Percentiles rank a stretch among this genome's conserved stretches.
Conservation (phyloP, 805 yeast species). For the Wickerhamiella hasegawae region DNA sequence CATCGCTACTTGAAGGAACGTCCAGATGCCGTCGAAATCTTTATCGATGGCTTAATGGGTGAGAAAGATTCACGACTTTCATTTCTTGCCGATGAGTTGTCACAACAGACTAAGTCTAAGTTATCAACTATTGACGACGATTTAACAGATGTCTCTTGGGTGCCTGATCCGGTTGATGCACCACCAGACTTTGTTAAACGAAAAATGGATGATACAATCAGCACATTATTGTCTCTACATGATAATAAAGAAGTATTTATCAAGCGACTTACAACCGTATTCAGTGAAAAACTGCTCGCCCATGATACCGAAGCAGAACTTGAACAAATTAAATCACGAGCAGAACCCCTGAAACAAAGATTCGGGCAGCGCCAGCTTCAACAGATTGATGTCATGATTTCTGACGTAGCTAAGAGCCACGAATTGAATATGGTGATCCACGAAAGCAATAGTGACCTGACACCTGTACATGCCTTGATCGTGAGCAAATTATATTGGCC, state of each 20-base stretch:
- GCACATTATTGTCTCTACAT: slow-evolving; percentile 53
- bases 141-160: slow-evolving; percentile 42
- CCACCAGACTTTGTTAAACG: slow-evolving; percentile 63
- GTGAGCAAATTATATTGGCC: slow-evolving; percentile 81
- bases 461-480: slow-evolving; percentile 36
- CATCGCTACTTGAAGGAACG: slow-evolving; percentile 55
- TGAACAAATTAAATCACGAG: slow-evolving; percentile 25
- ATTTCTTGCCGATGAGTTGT: slow-evolving; percentile 41
- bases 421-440: slow-evolving; percentile 11
- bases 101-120: slow-evolving; percentile 6
- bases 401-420: slow-evolving; percentile 32
- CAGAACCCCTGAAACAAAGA: slow-evolving; percentile 41
- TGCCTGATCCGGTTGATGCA: slow-evolving; percentile 80
- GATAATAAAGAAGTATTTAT: slow-evolving; percentile 54
- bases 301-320: slow-evolving; percentile 15
- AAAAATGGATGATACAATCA: slow-evolving; percentile 46
- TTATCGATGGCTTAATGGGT: slow-evolving; percentile 56
- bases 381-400: slow-evolving; percentile 61
- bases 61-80: slow-evolving; percentile 27
- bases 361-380: slow-evolving; percentile 54
- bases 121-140: slow-evolving; percentile 22
- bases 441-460: slow-evolving; percentile 5
- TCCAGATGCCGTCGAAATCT: slow-evolving; percentile 50
- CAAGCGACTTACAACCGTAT: slow-evolving; percentile 43
- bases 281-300: slow-evolving; percentile 40